Conservation (phyloP, 2,329 filamentous ascomycete genomes). For the Pseudogymnoascus sp. region DNA sequence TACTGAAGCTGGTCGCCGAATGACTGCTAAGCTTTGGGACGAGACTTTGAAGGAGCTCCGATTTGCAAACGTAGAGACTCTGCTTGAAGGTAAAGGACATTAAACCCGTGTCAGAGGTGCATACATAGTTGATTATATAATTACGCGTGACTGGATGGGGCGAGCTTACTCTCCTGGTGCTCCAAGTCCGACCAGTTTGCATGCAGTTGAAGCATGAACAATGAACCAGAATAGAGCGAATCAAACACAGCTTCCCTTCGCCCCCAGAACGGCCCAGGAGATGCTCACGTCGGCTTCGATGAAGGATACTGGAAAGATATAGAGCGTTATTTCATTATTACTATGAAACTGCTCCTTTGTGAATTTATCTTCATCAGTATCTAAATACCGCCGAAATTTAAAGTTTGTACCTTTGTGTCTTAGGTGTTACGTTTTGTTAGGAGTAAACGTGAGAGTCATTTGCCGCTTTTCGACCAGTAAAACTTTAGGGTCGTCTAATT, state of each 20-base stretch:
- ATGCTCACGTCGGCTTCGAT: neutral
- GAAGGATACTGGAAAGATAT: neutral
- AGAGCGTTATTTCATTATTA: neutral
- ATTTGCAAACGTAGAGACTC: constrained; percentile 20
- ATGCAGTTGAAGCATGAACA: neutral
- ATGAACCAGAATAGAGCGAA: neutral
- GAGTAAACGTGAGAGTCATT: no score
- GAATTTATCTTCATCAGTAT: no score
- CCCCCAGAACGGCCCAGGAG: neutral
- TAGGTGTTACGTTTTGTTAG: no score
- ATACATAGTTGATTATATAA: neutral
- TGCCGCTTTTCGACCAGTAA: no score
- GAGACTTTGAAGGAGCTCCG: constrained; percentile 30
- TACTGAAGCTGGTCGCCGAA: neutral
- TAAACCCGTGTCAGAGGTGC: neutral
- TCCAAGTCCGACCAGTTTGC: neutral
- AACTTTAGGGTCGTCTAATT: no score
- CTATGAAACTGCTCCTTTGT: neutral
- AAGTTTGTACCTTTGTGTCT: no score
- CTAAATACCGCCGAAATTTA: no score
- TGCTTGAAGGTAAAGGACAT: neutral
- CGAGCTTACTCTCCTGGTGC: neutral
- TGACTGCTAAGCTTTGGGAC: constrained; percentile 32
- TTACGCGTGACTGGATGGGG: neutral
- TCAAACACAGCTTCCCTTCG: neutral